phyloP scores from a whole-genome alignment of 2,329 filamentous ascomycete genomes.

The Penicillium aurantiogriseum region DNA sequence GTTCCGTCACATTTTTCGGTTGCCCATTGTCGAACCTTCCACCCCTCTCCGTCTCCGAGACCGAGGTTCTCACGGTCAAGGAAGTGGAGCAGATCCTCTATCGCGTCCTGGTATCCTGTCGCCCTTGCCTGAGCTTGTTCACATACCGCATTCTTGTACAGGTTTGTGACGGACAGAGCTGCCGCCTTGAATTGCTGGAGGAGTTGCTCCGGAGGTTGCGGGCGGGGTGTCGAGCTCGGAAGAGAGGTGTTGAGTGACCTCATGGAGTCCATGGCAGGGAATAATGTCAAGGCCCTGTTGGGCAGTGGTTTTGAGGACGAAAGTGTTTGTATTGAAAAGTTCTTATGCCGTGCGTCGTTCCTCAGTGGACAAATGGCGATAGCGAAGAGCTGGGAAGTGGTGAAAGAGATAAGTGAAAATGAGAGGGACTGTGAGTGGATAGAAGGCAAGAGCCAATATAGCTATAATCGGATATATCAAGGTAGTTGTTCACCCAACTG shows the following conservation, averaged over 20 bases:
- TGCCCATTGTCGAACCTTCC: slow-evolving; percentile 62
- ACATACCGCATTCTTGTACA: slow-evolving; percentile 86
- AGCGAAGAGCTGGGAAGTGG: not conserved
- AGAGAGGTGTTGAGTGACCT: slow-evolving; percentile 61
- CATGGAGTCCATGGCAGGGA: slow-evolving; percentile 60
- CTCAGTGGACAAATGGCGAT: not conserved
- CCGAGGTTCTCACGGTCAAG: slow-evolving; percentile 80
- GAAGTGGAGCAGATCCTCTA: slow-evolving; percentile 84
- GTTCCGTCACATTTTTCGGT: slow-evolving; percentile 48
- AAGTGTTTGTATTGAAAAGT: not conserved
- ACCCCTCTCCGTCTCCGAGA: slow-evolving; percentile 74
- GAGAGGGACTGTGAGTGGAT: not conserved
- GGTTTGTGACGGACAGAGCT: slow-evolving; percentile 88
- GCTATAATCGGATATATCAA: not conserved
- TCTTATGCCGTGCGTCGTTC: slow-evolving; percentile 1
- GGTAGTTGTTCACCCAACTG: not conserved
- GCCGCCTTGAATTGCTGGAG: slow-evolving; percentile 89
- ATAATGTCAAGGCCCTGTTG: not conserved
- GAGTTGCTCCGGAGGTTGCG: slow-evolving; percentile 56
- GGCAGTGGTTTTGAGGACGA: not conserved
- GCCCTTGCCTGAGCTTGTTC: slow-evolving; percentile 72
- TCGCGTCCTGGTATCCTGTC: slow-evolving; percentile 88
- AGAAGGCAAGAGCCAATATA: not conserved
- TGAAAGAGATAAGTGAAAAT: not conserved
- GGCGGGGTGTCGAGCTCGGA: slow-evolving; percentile 52